A percentile compares a stretch with the other conserved stretches of the same genome.
These are phyloP conservation scores for Galeopsis tetrahit DNA, from an alignment of 257 asterid genomes.

Conservation along the genomic window DNA sequence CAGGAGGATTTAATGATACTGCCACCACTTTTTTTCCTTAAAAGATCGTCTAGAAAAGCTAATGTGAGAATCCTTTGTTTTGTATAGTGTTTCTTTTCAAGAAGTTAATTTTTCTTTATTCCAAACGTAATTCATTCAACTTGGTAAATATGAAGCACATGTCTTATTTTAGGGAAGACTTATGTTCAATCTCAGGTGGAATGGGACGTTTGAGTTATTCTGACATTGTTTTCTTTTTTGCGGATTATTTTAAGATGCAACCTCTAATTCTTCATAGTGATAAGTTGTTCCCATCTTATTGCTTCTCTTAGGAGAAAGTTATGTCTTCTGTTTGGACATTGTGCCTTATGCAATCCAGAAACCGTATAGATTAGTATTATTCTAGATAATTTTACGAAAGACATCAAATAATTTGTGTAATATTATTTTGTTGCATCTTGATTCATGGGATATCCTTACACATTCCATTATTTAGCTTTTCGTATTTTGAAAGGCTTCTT, in stretches of 20 bases:
- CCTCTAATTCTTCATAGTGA: neutral
- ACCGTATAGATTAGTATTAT: neutral
- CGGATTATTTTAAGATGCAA: conserved; percentile 1
- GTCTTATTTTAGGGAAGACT: conserved; percentile 9
- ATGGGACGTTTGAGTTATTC: conserved; percentile 17
- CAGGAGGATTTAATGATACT: conserved; percentile 84
- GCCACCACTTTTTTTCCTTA: conserved; percentile 81
- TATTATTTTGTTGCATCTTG: neutral
- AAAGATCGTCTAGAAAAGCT: conserved; percentile 78
- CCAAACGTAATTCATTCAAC: neutral
- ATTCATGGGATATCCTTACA: conserved; percentile 19
- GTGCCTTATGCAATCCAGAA: neutral
- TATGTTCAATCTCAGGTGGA: conserved; percentile 3
- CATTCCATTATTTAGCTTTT: conserved; percentile 7
- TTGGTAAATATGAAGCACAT: neutral
- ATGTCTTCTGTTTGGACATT: neutral
- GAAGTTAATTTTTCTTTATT: conserved; percentile 11
- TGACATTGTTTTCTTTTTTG: neutral
- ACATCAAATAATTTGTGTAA: conserved; percentile 1
- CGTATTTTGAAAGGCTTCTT: conserved; percentile 12
- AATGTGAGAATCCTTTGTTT: conserved; percentile 55
- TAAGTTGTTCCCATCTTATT: conserved; percentile 6
- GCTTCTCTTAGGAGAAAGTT: neutral
- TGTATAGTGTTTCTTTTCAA: conserved; percentile 17
- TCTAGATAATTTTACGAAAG: conserved; percentile 10